Evolutionary conservation across 768 basidiomycete genomes (phyloP).

Genomic region (Strobilomyces echinocephalus): DNA sequence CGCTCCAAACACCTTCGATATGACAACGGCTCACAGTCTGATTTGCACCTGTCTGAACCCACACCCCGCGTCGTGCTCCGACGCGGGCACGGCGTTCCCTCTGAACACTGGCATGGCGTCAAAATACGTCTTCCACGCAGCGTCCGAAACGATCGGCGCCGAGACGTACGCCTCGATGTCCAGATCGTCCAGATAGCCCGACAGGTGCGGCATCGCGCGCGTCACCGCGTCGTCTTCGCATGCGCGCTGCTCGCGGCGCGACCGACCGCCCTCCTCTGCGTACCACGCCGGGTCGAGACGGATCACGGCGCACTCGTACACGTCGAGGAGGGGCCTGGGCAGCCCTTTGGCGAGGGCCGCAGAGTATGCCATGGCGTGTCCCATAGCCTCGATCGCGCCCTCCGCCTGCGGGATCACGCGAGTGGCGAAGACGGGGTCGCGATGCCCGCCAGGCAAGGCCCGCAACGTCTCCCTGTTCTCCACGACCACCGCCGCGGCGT

Average conservation of each 20-base stretch:
- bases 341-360: conserved; percentile 43
- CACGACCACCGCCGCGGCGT: conserved; percentile 39
- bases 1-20: too few relatives aligned
- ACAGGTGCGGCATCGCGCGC: conserved; percentile 28
- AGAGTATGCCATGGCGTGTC: conserved; percentile 58
- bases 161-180: conserved; percentile 45
- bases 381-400: conserved; percentile 52
- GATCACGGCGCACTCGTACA: conserved; percentile 46
- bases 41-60: too few relatives aligned
- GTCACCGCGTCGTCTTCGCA: conserved; percentile 42
- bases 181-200: conserved; percentile 39
- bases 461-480: conserved; percentile 41
- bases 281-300: conserved; percentile 4
- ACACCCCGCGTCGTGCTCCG: too few relatives aligned
- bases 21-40: not conserved
- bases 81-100: conserved; percentile 35
- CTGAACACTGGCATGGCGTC: conserved; percentile 37
- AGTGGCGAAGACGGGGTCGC: conserved; percentile 38
- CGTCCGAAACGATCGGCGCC: conserved; percentile 51
- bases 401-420: conserved; percentile 55
- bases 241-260: conserved; percentile 40
- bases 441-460: conserved; percentile 25
- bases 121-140: conserved; percentile 45
- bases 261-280: not conserved
- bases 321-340: conserved; percentile 46